Percentiles rank a stretch among this genome's conserved stretches.
These are phyloP conservation scores for Gynandropsis gynandra DNA, from an alignment of 345 rosid genomes.

Conservation along the genomic window DNA sequence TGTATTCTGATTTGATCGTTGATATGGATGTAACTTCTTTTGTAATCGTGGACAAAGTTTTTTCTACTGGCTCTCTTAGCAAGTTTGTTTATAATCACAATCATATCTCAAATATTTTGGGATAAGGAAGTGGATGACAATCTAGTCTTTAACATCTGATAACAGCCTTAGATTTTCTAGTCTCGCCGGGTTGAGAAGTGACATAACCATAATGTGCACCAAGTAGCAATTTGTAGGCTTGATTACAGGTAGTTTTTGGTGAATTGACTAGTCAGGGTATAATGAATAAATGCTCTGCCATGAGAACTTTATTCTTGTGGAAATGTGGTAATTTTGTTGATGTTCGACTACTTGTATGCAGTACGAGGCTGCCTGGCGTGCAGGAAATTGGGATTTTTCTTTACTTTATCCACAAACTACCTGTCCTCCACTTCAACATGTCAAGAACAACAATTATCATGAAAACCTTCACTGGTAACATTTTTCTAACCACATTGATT, in stretches of 20 bases:
- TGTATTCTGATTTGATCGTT: constrained; percentile 14
- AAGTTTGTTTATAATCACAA: constrained; percentile 8
- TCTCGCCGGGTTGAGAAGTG: background rate
- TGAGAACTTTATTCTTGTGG: no score
- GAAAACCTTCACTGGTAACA: constrained; percentile 77
- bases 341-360: constrained; percentile 33
- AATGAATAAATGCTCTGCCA: no score
- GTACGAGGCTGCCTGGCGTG: constrained; percentile 98
- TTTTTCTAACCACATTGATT: constrained; percentile 1
- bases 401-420: constrained; percentile 41
- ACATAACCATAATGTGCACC: constrained; percentile 3
- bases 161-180: no score
- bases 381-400: constrained; percentile 96
- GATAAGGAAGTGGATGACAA: constrained; percentile 15
- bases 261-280: background rate
- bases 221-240: constrained; percentile 2
- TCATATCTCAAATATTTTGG: background rate
- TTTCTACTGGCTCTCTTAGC: constrained; percentile 2
- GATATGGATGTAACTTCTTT: constrained; percentile 1
- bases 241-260: constrained; percentile 7
- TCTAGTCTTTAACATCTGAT: background rate
- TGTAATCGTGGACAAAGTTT: background rate
- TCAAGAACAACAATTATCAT: constrained; percentile 52
- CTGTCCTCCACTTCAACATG: constrained; percentile 36
- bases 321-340: constrained; percentile 13